phyloP scores from a whole-genome alignment of 2,329 filamentous ascomycete species.

The Ceratocystiopsis minuta region DNA sequence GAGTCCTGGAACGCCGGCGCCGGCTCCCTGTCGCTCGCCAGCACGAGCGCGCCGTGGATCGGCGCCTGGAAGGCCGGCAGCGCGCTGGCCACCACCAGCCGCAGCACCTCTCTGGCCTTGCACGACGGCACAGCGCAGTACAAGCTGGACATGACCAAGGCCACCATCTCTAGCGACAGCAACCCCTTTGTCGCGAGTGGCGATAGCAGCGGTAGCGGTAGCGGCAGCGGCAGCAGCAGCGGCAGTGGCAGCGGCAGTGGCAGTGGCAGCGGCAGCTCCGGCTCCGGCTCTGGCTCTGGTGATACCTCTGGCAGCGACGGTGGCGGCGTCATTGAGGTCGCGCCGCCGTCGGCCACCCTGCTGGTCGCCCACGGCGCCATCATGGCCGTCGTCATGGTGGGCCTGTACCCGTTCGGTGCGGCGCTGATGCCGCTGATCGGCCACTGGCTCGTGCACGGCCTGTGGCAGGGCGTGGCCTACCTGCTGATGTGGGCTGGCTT shows the following conservation, averaged over 20 bases:
- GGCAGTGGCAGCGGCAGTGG: slow-evolving; percentile 5
- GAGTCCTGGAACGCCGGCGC: slow-evolving; percentile 24
- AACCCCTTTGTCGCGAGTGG: slow-evolving; percentile 30
- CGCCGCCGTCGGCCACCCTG: slow-evolving; percentile 8
- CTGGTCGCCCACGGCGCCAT: slow-evolving; percentile 36
- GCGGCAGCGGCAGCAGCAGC: slow-evolving; percentile 3
- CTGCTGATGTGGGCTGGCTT: slow-evolving; percentile 42
- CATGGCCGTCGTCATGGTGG: slow-evolving; percentile 40
- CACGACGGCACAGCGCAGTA: slow-evolving; percentile 30
- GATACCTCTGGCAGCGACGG: not conserved
- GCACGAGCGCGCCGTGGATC: slow-evolving; percentile 29
- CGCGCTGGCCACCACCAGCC: slow-evolving; percentile 25
- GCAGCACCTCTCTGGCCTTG: slow-evolving; percentile 20
- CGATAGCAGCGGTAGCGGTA: slow-evolving; percentile 4
- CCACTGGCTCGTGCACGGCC: slow-evolving; percentile 38
- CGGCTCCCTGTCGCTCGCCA: slow-evolving; percentile 21
- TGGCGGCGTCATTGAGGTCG: slow-evolving; percentile 10
- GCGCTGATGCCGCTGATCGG: slow-evolving; percentile 41
- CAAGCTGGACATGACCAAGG: slow-evolving; percentile 28
- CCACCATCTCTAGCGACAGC: slow-evolving; percentile 25
- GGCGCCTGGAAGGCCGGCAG: slow-evolving; percentile 32
- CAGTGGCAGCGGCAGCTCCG: slow-evolving; percentile 3
- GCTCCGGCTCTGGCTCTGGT: slow-evolving; percentile 1
- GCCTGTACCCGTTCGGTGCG: slow-evolving; percentile 42
- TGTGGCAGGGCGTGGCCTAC: slow-evolving; percentile 35